Evolutionary conservation across 129 eudicot species (phyloP).

Genomic region (Lactuca saligna): DNA sequence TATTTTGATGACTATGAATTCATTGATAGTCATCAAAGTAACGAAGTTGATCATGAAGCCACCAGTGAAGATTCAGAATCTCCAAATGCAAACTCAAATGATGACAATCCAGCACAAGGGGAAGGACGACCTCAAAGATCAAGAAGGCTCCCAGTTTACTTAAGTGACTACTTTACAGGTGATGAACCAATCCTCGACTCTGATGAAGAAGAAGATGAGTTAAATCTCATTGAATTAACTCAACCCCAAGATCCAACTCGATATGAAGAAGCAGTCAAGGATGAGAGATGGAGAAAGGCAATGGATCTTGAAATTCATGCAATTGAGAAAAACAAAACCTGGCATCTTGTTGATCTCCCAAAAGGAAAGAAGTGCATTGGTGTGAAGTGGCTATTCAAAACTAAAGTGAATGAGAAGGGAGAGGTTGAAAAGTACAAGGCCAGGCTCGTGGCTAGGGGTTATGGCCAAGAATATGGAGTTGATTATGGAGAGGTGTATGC

Average conservation of each 20-base stretch:
- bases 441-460: background rate
- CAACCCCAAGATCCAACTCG: background rate
- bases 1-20: background rate
- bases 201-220: background rate
- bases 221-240: no score
- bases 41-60: no score
- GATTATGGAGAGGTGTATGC: no score
- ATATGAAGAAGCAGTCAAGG: constrained; percentile 11
- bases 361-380: background rate
- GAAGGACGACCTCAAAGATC: no score
- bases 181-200: background rate
- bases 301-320: background rate
- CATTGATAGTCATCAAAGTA: no score
- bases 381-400: constrained; percentile 13
- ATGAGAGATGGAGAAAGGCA: background rate
- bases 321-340: constrained; percentile 2
- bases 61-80: no score
- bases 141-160: no score
- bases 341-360: background rate
- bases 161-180: background rate
- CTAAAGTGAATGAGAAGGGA: background rate
- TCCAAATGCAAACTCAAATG: background rate
- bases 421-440: background rate
- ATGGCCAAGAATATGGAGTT: background rate
- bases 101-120: no score